Percentiles rank a stretch among this genome's conserved stretches.
Evolutionary conservation across 345 rosid genomes (phyloP).

Genomic region (Linum trigynum): DNA sequence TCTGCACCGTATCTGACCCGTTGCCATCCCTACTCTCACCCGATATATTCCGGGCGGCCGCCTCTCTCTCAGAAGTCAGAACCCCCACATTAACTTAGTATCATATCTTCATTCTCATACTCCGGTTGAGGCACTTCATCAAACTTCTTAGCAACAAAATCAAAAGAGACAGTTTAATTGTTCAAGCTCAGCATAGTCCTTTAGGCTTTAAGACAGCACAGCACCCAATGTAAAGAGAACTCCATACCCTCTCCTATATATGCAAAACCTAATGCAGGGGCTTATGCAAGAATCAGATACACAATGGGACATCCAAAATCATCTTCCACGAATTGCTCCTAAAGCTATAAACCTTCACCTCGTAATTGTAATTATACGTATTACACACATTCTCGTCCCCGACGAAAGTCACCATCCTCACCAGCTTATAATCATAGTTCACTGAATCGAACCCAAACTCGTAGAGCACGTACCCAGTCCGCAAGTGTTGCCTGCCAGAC

Average conservation of each 20-base stretch:
- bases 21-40: no score
- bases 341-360: slow-evolving; percentile 33
- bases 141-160: slow-evolving; percentile 16
- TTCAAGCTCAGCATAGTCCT: slow-evolving; percentile 8
- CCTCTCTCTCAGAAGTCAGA: no score
- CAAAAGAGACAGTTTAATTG: slow-evolving; percentile 20
- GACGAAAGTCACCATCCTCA: slow-evolving; percentile 28
- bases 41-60: no score
- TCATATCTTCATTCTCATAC: background rate
- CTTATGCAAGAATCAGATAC: slow-evolving; percentile 14
- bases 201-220: slow-evolving; percentile 24
- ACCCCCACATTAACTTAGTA: slow-evolving; percentile 23
- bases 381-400: slow-evolving; percentile 10
- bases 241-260: slow-evolving; percentile 29
- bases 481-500: slow-evolving; percentile 3
- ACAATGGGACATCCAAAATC: slow-evolving; percentile 15
- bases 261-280: slow-evolving; percentile 20
- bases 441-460: slow-evolving; percentile 36
- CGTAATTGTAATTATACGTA: slow-evolving; percentile 9
- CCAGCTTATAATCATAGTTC: slow-evolving; percentile 26
- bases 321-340: slow-evolving; percentile 31
- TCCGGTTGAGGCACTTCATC: slow-evolving; percentile 17
- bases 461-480: slow-evolving; percentile 21
- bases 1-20: no score
- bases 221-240: slow-evolving; percentile 37